Evolutionary conservation across 1,284 basidiomycete species (phyloP).

Genomic region (Apiotrichum porosum): DNA sequence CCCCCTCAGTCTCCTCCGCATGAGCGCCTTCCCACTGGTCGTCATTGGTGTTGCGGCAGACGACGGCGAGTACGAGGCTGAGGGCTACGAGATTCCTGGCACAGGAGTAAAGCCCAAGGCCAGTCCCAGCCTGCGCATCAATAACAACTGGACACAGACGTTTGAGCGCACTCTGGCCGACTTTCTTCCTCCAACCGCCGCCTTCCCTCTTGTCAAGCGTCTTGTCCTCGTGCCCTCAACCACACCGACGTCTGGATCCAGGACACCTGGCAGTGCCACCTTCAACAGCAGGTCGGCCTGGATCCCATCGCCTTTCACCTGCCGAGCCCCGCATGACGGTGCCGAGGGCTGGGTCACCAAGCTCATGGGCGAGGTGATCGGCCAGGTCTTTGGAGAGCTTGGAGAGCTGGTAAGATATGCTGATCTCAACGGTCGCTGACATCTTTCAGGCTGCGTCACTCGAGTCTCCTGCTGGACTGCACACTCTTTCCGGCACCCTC

Average conservation of each 20-base stretch:
- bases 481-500: slow-evolving; percentile 44
- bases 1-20: slow-evolving; percentile 34
- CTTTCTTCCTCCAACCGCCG: slow-evolving; percentile 56
- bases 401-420: slow-evolving; percentile 55
- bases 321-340: slow-evolving; percentile 29
- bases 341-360: slow-evolving; percentile 63
- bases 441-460: slow-evolving; percentile 41
- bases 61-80: slow-evolving; percentile 16
- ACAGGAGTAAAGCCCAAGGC: neutral
- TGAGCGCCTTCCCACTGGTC: slow-evolving; percentile 39
- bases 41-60: slow-evolving; percentile 40
- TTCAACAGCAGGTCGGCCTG: too few species aligned
- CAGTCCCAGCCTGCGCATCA: neutral
- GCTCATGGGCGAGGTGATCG: slow-evolving; percentile 78
- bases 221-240: slow-evolving; percentile 53
- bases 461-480: slow-evolving; percentile 45
- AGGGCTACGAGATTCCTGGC: neutral
- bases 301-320: slow-evolving; percentile 5
- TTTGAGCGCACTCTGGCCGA: slow-evolving; percentile 36
- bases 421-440: neutral
- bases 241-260: slow-evolving; percentile 16
- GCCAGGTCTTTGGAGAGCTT: slow-evolving; percentile 74
- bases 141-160: slow-evolving; percentile 18
- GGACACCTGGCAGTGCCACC: too few species aligned
- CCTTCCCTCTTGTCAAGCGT: slow-evolving; percentile 64